These are phyloP conservation scores for Suaeda aralocaspica DNA, from an alignment of 148 eudicot genomes.

Conservation along the genomic window DNA sequence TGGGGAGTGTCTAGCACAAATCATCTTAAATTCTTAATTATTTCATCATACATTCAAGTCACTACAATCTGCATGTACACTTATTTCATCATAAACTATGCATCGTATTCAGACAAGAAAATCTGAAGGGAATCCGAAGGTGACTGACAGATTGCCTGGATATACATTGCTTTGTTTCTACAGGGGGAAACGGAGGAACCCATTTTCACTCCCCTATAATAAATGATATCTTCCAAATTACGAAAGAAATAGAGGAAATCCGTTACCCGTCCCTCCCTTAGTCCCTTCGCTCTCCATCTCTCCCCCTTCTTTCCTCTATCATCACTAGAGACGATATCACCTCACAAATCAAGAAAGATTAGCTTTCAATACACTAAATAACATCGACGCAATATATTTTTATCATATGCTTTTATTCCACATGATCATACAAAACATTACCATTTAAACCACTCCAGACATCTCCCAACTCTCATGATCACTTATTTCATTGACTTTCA, in stretches of 20 bases:
- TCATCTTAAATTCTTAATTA: not conserved
- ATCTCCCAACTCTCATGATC: not conserved
- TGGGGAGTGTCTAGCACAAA: not conserved
- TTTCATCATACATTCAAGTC: not conserved
- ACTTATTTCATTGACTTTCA: not conserved
- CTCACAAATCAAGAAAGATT: too few relatives aligned
- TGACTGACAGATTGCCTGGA: not conserved
- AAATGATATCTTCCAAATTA: not conserved
- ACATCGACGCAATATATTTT: too few relatives aligned
- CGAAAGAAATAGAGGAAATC: too few relatives aligned
- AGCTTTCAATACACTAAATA: too few relatives aligned
- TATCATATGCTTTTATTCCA: too few relatives aligned
- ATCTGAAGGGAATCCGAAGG: not conserved
- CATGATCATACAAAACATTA: not conserved
- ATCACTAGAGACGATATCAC: not conserved
- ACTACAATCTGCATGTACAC: not conserved
- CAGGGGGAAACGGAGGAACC: not conserved
- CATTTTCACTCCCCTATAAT: not conserved
- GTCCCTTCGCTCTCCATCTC: too few relatives aligned
- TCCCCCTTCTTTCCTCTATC: not conserved
- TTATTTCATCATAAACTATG: not conserved
- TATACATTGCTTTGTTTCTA: not conserved
- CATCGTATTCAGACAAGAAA: not conserved
- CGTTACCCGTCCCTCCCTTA: too few relatives aligned
- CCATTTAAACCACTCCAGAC: not conserved